Conservation (phyloP, 2,329 filamentous ascomycete species). For the Cercospora beticola region DNA sequence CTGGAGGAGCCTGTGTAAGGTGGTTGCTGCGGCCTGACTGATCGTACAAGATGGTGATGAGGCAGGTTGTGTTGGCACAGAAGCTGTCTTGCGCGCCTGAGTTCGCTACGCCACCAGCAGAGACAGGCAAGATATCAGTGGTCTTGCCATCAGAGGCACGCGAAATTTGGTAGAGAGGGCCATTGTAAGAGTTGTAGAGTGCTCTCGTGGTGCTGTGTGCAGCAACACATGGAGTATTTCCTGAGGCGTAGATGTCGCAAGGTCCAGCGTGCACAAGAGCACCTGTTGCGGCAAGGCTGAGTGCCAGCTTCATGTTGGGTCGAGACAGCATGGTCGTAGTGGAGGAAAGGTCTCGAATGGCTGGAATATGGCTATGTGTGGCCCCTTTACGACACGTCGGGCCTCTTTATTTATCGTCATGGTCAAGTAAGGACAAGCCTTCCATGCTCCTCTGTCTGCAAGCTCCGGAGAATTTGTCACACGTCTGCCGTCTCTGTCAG, state of each 20-base stretch:
- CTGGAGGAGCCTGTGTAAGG: slow-evolving; percentile 59
- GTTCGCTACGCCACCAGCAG: slow-evolving; percentile 63
- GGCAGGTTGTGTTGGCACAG: slow-evolving; percentile 60
- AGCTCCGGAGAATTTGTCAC: neutral
- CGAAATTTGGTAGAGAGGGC: slow-evolving; percentile 60
- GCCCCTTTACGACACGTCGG: neutral
- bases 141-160: slow-evolving; percentile 56
- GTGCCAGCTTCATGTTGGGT: slow-evolving; percentile 16
- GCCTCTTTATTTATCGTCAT: neutral
- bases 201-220: slow-evolving; percentile 66
- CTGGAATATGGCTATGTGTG: neutral
- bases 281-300: slow-evolving; percentile 17
- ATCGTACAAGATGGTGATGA: slow-evolving; percentile 64
- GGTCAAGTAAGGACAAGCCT: neutral
- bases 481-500: neutral
- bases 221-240: slow-evolving; percentile 62
- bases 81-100: slow-evolving; percentile 60
- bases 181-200: slow-evolving; percentile 55
- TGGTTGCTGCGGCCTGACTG: slow-evolving; percentile 64
- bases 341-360: neutral
- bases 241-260: slow-evolving; percentile 61
- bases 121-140: slow-evolving; percentile 51
- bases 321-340: slow-evolving; percentile 15
- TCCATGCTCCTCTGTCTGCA: neutral
- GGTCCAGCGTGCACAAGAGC: slow-evolving; percentile 49